A percentile compares a stretch with the other conserved stretches of the same genome.
phyloP scores from a whole-genome alignment of 2,329 filamentous ascomycete species.

The Colletotrichum sp. region DNA sequence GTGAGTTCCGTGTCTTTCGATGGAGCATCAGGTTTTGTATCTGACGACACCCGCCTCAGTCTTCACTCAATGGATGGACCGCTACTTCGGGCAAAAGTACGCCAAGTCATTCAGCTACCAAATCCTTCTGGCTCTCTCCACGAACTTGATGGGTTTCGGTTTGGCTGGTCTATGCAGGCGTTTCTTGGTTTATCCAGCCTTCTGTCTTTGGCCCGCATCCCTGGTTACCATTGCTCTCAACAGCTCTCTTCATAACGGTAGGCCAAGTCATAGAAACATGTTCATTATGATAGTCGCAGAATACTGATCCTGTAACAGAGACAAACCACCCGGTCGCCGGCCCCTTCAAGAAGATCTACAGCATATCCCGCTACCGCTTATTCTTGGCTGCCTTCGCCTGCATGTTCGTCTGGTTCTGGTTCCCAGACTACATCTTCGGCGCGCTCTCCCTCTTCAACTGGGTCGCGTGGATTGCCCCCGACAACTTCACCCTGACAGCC shows the following conservation, averaged over 20 bases:
- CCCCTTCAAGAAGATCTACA: slow-evolving; percentile 35
- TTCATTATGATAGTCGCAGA: accelerated
- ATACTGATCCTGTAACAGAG: slow-evolving; percentile 5
- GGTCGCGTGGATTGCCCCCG: slow-evolving; percentile 54
- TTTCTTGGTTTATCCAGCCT: slow-evolving; percentile 53
- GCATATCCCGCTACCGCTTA: slow-evolving; percentile 44
- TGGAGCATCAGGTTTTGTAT: slow-evolving; percentile 20
- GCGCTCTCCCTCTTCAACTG: slow-evolving; percentile 52
- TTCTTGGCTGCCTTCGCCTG: slow-evolving; percentile 44
- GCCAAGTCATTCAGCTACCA: slow-evolving; percentile 50
- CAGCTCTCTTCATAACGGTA: slow-evolving; percentile 42
- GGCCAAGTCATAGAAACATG: slow-evolving; percentile 24
- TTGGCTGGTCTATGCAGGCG: slow-evolving; percentile 51
- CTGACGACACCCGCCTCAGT: slow-evolving; percentile 32
- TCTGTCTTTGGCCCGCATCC: slow-evolving; percentile 55
- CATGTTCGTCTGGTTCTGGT: slow-evolving; percentile 58
- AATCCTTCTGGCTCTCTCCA: slow-evolving; percentile 48
- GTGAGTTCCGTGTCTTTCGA: neutral
- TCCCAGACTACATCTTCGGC: slow-evolving; percentile 55
- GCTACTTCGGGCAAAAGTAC: slow-evolving; percentile 51
- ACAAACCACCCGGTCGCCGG: slow-evolving; percentile 28
- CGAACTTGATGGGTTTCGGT: slow-evolving; percentile 58
- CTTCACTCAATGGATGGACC: slow-evolving; percentile 48
- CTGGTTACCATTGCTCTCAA: slow-evolving; percentile 52
- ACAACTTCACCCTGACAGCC: slow-evolving; percentile 37